Percentiles rank a stretch among this genome's conserved stretches.
These are phyloP conservation scores for Dictyostelium capitatum DNA, from an alignment of 78 protist genomes.

Conservation along the genomic window DNA sequence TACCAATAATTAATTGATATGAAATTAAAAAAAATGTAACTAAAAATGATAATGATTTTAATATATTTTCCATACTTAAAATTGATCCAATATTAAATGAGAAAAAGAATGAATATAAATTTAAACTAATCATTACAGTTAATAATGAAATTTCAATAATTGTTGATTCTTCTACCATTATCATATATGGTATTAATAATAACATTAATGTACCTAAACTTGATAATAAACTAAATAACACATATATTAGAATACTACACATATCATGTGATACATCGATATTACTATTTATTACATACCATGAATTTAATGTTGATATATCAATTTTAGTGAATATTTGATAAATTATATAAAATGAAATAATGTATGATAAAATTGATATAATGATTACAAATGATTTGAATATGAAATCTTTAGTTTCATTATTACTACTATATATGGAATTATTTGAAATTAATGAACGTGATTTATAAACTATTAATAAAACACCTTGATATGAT, in stretches of 20 bases:
- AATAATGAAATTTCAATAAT: slow-evolving; percentile 21
- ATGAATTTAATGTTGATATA: slow-evolving; percentile 4
- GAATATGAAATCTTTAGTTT: background rate
- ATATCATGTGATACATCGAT: background rate
- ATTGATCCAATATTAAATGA: background rate
- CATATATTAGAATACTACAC: background rate
- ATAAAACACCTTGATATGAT: background rate
- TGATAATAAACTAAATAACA: slow-evolving; percentile 10
- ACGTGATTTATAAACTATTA: background rate
- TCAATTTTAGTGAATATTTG: background rate
- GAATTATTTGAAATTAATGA: background rate
- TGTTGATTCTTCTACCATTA: slow-evolving; percentile 15
- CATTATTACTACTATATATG: background rate
- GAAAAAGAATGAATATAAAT: slow-evolving; percentile 19
- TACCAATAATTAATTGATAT: background rate
- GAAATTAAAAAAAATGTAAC: background rate
- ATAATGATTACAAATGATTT: background rate
- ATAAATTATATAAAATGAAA: slow-evolving; percentile 6
- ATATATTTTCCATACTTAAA: background rate
- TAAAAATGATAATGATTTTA: slow-evolving; percentile 5
- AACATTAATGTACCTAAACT: slow-evolving; percentile 37
- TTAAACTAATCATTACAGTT: background rate
- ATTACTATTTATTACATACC: background rate
- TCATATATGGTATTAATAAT: slow-evolving; percentile 18
- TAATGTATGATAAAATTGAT: background rate